phyloP scores from a whole-genome alignment of 306 rosid species.

The Quercus glauca region DNA sequence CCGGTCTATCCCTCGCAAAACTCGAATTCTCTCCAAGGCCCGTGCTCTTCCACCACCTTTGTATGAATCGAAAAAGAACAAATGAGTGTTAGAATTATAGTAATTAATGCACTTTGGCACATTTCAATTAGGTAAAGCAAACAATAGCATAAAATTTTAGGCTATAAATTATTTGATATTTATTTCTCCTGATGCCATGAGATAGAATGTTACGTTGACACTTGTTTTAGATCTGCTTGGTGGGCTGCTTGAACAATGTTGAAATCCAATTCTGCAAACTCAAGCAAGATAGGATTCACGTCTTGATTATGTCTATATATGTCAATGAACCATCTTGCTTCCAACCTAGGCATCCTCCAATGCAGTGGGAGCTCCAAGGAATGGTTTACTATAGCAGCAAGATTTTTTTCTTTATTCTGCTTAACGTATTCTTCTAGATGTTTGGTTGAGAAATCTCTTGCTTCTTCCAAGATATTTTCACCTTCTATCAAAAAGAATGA shows the following conservation, averaged over 20 bases:
- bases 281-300: not conserved
- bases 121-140: too few relatives aligned
- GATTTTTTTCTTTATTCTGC: not conserved
- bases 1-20: slow-evolving; percentile 15
- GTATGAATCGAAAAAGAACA: not conserved
- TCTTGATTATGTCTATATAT: not conserved
- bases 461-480: slow-evolving; percentile 29
- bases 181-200: too few relatives aligned
- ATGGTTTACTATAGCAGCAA: slow-evolving; percentile 3
- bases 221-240: slow-evolving; percentile 8
- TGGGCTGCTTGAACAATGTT: slow-evolving; percentile 12
- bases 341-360: slow-evolving; percentile 35
- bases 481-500: slow-evolving; percentile 20
- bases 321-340: slow-evolving; percentile 26
- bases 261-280: slow-evolving; percentile 11
- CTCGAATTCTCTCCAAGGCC: not conserved
- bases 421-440: slow-evolving; percentile 1
- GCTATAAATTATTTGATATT: too few relatives aligned
- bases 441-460: slow-evolving; percentile 11
- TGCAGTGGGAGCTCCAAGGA: slow-evolving; percentile 38
- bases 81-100: too few relatives aligned
- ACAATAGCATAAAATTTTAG: too few relatives aligned
- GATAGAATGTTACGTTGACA: not conserved
- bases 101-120: too few relatives aligned
- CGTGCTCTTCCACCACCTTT: slow-evolving; percentile 28